Conservation (phyloP, 495 filamentous ascomycete genomes). For the Durotheca rogersii region DNA sequence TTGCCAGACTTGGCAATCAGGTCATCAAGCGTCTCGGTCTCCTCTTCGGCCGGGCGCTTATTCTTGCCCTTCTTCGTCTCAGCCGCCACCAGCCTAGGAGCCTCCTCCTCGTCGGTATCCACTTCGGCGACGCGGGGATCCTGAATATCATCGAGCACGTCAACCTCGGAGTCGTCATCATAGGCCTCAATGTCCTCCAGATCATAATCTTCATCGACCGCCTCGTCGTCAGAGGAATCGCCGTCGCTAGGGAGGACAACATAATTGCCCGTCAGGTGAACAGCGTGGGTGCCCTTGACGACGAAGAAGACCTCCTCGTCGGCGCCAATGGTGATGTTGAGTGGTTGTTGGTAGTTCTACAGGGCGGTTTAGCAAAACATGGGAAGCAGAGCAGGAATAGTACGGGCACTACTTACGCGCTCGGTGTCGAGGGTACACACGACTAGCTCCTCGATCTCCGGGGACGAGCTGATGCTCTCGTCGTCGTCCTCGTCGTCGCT, state of each 20-base stretch:
- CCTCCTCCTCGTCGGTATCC: constrained; percentile 77
- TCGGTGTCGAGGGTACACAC: constrained; percentile 91
- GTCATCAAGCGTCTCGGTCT: constrained; percentile 67
- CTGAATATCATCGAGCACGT: constrained; percentile 80
- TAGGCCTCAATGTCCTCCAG: constrained; percentile 57
- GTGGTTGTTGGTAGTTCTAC: constrained; percentile 91
- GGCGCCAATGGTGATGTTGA: constrained; percentile 85
- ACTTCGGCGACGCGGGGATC: constrained; percentile 83
- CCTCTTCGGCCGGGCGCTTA: constrained; percentile 78
- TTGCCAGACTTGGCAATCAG: constrained; percentile 65
- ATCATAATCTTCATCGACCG: constrained; percentile 75
- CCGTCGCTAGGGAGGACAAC: constrained; percentile 60
- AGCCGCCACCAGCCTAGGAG: constrained; percentile 68
- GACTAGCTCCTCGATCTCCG: constrained; percentile 74
- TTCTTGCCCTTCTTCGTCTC: constrained; percentile 74
- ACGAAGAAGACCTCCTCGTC: constrained; percentile 88
- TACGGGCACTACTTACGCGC: constrained; percentile 37
- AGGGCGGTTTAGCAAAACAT: too few species aligned
- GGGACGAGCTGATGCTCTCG: constrained; percentile 57
- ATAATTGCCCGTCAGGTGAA: constrained; percentile 96
- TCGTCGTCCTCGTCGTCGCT: constrained; percentile 64
- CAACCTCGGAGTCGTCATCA: constrained; percentile 66
- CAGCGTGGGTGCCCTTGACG: constrained; percentile 82
- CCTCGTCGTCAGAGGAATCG: constrained; percentile 60
- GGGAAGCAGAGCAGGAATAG: too few species aligned